These are phyloP conservation scores for Diaporthe citriasiana DNA, from an alignment of 2,329 filamentous ascomycete species.

Conservation along the genomic window DNA sequence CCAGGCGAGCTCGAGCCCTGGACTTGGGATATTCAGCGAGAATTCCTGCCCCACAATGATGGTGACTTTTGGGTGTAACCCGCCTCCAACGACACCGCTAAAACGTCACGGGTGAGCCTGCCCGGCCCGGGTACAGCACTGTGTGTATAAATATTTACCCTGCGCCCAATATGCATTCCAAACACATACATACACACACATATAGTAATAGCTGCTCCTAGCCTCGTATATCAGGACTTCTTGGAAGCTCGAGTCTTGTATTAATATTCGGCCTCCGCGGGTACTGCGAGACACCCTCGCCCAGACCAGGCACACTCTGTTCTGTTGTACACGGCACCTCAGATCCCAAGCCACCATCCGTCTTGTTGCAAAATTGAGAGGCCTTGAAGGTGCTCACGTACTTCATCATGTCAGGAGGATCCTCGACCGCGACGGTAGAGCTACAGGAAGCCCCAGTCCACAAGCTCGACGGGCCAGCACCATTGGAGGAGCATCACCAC, in stretches of 20 bases:
- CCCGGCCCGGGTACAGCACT: neutral
- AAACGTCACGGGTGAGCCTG: neutral
- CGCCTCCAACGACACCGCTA: slow-evolving; percentile 4
- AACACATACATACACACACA: neutral
- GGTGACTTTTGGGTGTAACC: too few species aligned
- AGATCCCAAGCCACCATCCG: neutral
- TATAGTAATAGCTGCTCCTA: neutral
- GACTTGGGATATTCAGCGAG: neutral
- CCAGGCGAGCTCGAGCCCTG: neutral
- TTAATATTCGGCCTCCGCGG: neutral
- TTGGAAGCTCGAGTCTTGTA: neutral
- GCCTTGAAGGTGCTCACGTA: neutral
- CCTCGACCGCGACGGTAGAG: slow-evolving; percentile 34
- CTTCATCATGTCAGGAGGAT: slow-evolving; percentile 30
- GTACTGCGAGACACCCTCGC: neutral
- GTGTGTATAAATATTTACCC: neutral
- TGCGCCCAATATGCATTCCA: neutral
- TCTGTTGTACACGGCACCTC: neutral
- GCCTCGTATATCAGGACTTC: neutral
- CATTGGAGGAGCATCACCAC: neutral
- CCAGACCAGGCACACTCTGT: neutral
- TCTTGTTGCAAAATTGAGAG: too few species aligned
- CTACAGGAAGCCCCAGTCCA: slow-evolving; percentile 27
- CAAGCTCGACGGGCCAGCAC: neutral
- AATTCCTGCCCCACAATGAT: neutral